Evolutionary conservation across 306 rosid species (phyloP), one percentile per base, ranked within the genome.

Genomic region (Nissolia schottii): DNA sequence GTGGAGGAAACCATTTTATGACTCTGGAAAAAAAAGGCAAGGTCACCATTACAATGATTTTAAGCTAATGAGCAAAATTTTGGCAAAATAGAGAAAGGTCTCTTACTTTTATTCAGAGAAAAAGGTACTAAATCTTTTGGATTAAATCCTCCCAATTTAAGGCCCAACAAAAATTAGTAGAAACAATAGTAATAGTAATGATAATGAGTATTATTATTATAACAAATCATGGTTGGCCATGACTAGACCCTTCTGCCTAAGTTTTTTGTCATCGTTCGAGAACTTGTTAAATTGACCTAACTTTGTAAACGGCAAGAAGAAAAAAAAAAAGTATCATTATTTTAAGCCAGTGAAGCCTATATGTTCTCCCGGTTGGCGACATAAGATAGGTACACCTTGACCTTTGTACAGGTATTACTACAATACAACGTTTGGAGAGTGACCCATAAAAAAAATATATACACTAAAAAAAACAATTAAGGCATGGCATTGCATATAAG

Each of bases 331-430:
- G 63, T 14, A 46, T 50, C 1, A 28, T n/a, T 67, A 61, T 64
- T 46, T 56, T 64, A 45, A 45, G 54, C 8, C 22, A 46, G 64
- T 57, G 38, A 58, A 79, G 67, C 64, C 75, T 48, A 63, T 55
- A 54, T 82, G 87, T 66, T 80, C 80, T 80, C 79, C 31, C 75
- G 87, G 82, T 71, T 63, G 82, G 81, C 67, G 87, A 80, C 82
- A 63, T 29, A 73, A 54, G 40, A 32, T 58, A 7, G 50, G 57
- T 48, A 37, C n/a, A 72, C 59, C 70, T 66, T 77, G 73, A 77
- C 82, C 73, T 53, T 53, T 35, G 51, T 19, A 58, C 72, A 51
- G 19, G 23, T 38, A 49, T n/a, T n/a, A n/a, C n/a, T n/a, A n/a
- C n/a, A n/a, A n/a, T 34, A 48, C 58, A 35, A 66, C 49, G 38